Percentiles rank a stretch among this genome's conserved stretches.
Conservation (phyloP, 2,329 filamentous ascomycete species). For the Colletotrichum falcatum region DNA sequence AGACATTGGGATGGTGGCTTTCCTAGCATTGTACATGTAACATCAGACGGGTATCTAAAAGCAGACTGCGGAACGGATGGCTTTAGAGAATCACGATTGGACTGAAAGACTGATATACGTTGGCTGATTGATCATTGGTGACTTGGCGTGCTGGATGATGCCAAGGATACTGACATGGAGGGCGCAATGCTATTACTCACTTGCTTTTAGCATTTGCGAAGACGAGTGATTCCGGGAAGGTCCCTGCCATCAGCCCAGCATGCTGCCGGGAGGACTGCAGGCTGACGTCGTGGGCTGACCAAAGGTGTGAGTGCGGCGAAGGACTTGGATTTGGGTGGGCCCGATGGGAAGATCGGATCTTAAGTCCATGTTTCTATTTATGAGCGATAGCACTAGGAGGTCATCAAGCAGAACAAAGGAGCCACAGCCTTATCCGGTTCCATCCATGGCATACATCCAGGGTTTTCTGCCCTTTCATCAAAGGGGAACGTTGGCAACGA, state of each 20-base stretch:
- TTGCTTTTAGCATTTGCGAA: not conserved
- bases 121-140: not conserved
- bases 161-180: not conserved
- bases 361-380: slow-evolving; percentile 2
- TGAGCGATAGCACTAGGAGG: slow-evolving; percentile 16
- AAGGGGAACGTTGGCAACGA: slow-evolving; percentile 8
- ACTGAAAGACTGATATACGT: slow-evolving; percentile 20
- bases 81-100: slow-evolving; percentile 41
- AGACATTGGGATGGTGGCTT: slow-evolving; percentile 29
- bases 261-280: slow-evolving; percentile 21
- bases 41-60: slow-evolving; percentile 41
- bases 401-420: slow-evolving; percentile 9
- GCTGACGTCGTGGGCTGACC: slow-evolving; percentile 40
- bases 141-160: not conserved
- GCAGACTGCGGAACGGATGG: slow-evolving; percentile 33
- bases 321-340: slow-evolving; percentile 22
- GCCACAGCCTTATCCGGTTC: not conserved
- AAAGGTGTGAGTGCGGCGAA: slow-evolving; percentile 26
- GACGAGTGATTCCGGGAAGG: not conserved
- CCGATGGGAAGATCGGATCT: slow-evolving; percentile 33
- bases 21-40: slow-evolving; percentile 43
- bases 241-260: slow-evolving; percentile 12
- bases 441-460: not conserved
- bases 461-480: slow-evolving; percentile 11
- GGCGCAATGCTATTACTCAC: not conserved